Base-by-base conservation (phyloP, 306 rosid genomes). In the Echinosophora koreensis region DNA sequence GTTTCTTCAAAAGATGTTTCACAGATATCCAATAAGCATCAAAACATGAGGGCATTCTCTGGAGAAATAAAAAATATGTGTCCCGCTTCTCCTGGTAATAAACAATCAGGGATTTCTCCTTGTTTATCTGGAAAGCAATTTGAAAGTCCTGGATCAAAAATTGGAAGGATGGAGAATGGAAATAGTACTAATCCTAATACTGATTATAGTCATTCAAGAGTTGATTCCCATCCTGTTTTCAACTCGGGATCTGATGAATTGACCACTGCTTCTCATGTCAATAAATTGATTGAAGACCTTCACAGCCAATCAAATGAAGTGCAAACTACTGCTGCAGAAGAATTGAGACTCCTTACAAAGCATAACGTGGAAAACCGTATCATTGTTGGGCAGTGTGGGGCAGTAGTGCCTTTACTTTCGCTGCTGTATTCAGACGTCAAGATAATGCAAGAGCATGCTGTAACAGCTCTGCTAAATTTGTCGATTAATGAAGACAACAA, bases 341-440 rank as follows among this genome's bases (percentile, higher is more conserved):
- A 91, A 71, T 81, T 96, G 82, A 86, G 99, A 84, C 96, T 92
- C 69, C 98, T 96, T 65, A 93, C 96, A 69, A 96, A 90, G 97
- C 84, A 88, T 87, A 86, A 87, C 74, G 85, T 80, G 80, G 91
- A 91, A 80, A 96, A 96, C 86, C 94, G 99, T 47, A 80, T 83
- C 76, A 79, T 88, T 28, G 86, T 92, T 54, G 97, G 98, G 32
- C 83, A 81, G 57, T 89, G 89, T 71, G 97, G 97, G 74, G 97
- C 96, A 46, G 82, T 90, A 54, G 16, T 11, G 17, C 92, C 91
- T 38, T 86, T 96, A 78, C 82, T 96, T 76, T 86, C 89, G 0
- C 86, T 96, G 71, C 81, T 96, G 42, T 89, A 86, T 86, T 88
- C 99, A 6, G 89, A 90, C 2, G 46, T 37, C 75, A 86, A 88